These are phyloP conservation scores for Pholiota molesta DNA, from an alignment of 768 basidiomycete genomes.

Conservation along the genomic window DNA sequence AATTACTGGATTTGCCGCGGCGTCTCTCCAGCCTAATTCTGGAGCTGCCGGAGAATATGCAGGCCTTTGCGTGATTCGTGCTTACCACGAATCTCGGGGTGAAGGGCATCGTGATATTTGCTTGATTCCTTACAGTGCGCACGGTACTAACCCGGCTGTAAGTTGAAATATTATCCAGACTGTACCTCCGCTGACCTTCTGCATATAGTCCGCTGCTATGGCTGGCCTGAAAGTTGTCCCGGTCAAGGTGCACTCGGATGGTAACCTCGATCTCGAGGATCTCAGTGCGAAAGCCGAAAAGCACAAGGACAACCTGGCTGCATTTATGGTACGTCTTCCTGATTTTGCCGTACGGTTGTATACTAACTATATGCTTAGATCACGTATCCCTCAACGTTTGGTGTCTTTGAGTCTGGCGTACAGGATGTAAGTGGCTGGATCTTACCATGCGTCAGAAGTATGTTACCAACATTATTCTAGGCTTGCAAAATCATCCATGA, in stretches of 20 bases:
- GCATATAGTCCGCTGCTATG: constrained; percentile 88
- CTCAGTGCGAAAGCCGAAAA: constrained; percentile 85
- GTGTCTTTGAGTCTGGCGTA: constrained; percentile 95
- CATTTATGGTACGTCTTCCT: constrained; percentile 78
- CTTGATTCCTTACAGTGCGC: constrained; percentile 93
- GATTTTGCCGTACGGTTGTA: background rate
- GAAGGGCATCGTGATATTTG: constrained; percentile 89
- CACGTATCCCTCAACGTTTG: constrained; percentile 96
- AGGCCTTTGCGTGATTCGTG: constrained; percentile 91
- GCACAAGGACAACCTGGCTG: constrained; percentile 90
- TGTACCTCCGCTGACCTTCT: background rate
- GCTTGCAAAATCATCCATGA: constrained; percentile 95
- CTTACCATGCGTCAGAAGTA: background rate
- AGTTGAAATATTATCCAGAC: constrained; percentile 30
- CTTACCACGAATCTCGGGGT: constrained; percentile 89
- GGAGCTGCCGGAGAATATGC: constrained; percentile 98
- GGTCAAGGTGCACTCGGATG: constrained; percentile 87
- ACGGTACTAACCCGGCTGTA: constrained; percentile 98
- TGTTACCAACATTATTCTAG: constrained; percentile 33
- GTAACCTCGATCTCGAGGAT: constrained; percentile 88
- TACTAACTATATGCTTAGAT: constrained; percentile 53
- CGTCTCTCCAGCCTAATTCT: constrained; percentile 98
- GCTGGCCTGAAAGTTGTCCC: constrained; percentile 95
- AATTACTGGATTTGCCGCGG: constrained; percentile 95
- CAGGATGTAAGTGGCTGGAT: constrained; percentile 50